Percentiles rank a stretch among this genome's conserved stretches.
phyloP scores from a whole-genome alignment of 768 basidiomycete species.

The Suillus occidentalis region DNA sequence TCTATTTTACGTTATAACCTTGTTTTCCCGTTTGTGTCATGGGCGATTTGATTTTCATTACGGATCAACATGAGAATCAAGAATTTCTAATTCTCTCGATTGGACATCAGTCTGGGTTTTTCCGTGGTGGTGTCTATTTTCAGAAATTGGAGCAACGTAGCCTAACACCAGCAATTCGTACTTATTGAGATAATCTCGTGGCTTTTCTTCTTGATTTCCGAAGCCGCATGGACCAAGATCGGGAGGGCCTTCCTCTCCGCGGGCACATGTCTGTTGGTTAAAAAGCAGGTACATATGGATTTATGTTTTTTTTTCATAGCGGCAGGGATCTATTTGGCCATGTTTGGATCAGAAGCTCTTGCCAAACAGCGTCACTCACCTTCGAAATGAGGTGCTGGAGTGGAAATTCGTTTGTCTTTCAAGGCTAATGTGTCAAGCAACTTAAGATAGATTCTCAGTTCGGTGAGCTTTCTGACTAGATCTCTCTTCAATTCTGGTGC shows the following conservation, averaged over 20 bases:
- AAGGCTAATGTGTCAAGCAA: not conserved
- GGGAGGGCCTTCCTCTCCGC: not conserved
- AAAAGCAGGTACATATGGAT: too few species aligned
- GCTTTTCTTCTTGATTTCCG: not conserved
- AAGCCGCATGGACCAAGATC: not conserved
- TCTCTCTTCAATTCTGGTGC: not conserved
- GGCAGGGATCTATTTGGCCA: not conserved
- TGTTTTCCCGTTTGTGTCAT: not conserved
- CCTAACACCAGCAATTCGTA: not conserved
- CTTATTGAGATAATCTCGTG: not conserved
- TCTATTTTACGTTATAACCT: not conserved
- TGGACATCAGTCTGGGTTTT: not conserved
- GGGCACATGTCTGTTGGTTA: not conserved
- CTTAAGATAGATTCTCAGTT: not conserved
- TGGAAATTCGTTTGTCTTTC: not conserved
- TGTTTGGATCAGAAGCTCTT: slow-evolving; percentile 1
- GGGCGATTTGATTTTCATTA: not conserved
- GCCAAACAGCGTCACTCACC: not conserved
- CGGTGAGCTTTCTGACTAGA: not conserved
- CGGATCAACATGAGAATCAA: not conserved
- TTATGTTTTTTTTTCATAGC: not conserved
- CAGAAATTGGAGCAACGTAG: not conserved
- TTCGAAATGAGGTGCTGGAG: not conserved
- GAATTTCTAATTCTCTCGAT: not conserved
- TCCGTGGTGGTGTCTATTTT: not conserved